A percentile compares a stretch with the other conserved stretches of the same genome.
phyloP scores from a whole-genome alignment of 2,329 filamentous ascomycete genomes.

The Chalaropsis ovoidea region DNA sequence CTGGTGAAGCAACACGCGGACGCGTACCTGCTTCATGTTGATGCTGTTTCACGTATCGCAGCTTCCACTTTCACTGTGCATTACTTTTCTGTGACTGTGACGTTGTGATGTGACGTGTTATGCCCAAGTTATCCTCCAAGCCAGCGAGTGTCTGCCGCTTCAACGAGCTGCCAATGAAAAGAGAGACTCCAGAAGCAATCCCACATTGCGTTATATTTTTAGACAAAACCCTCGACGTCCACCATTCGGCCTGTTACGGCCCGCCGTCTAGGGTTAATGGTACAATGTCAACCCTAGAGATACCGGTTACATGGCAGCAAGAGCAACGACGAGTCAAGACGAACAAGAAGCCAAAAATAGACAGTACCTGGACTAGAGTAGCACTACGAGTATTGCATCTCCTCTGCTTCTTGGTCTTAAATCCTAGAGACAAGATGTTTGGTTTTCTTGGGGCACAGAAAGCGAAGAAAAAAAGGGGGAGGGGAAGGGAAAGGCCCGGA shows the following conservation, averaged over 20 bases:
- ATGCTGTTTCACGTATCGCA: background rate
- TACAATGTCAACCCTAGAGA: too few species aligned
- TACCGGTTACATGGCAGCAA: background rate
- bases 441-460: background rate
- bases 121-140: background rate
- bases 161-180: too few species aligned
- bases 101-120: slow-evolving; percentile 8
- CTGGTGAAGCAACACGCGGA: background rate
- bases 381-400: background rate
- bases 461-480: background rate
- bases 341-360: background rate
- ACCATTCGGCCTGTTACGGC: too few species aligned
- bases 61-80: background rate
- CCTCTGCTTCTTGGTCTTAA: background rate
- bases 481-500: background rate
- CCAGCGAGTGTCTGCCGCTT: too few species aligned
- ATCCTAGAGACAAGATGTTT: background rate
- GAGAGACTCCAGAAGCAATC: too few species aligned
- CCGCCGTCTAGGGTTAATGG: too few species aligned
- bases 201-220: too few species aligned
- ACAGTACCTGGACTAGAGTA: background rate
- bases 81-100: background rate
- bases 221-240: too few species aligned
- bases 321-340: background rate
- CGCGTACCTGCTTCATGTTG: slow-evolving; percentile 12